A percentile compares a stretch with the other conserved stretches of the same genome.
phyloP scores from a whole-genome alignment of 192 early-diverging fungal genomes.

The Podila epigama region DNA sequence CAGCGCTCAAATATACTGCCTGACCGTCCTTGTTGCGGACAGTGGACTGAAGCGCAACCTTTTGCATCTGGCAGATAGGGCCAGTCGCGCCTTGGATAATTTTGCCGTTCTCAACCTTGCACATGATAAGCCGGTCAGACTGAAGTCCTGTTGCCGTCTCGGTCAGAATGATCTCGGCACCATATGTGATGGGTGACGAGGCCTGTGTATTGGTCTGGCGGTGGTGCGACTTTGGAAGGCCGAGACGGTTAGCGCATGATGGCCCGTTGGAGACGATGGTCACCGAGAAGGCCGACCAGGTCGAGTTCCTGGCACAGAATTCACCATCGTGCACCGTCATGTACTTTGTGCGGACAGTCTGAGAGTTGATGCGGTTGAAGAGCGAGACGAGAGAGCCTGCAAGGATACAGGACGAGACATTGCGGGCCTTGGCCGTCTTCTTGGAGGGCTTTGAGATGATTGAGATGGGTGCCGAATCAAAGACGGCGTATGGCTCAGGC shows the following conservation, averaged over 20 bases:
- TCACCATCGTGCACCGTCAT: conserved; percentile 66
- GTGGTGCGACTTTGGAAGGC: conserved; percentile 32
- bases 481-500: conserved; percentile 59
- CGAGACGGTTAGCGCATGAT: conserved; percentile 4
- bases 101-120: conserved; percentile 80
- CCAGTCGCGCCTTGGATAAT: conserved; percentile 68
- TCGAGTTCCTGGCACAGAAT: conserved; percentile 64
- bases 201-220: conserved; percentile 22
- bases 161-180: conserved; percentile 74
- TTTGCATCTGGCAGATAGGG: conserved; percentile 88
- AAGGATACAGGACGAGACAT: conserved; percentile 78
- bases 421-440: conserved; percentile 86
- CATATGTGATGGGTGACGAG: conserved; percentile 68
- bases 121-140: conserved; percentile 75
- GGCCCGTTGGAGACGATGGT: conserved; percentile 49
- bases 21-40: conserved; percentile 28
- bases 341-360: conserved; percentile 89
- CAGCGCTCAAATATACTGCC: conserved; percentile 56
- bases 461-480: conserved; percentile 75
- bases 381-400: conserved; percentile 80
- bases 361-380: conserved; percentile 92
- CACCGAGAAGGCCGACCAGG: conserved; percentile 69
- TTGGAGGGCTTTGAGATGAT: conserved; percentile 95
- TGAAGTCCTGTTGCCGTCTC: conserved; percentile 67
- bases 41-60: conserved; percentile 68